These are phyloP conservation scores for Lentinula novae-zelandiae DNA, from an alignment of 1,284 basidiomycete genomes.

Conservation along the genomic window DNA sequence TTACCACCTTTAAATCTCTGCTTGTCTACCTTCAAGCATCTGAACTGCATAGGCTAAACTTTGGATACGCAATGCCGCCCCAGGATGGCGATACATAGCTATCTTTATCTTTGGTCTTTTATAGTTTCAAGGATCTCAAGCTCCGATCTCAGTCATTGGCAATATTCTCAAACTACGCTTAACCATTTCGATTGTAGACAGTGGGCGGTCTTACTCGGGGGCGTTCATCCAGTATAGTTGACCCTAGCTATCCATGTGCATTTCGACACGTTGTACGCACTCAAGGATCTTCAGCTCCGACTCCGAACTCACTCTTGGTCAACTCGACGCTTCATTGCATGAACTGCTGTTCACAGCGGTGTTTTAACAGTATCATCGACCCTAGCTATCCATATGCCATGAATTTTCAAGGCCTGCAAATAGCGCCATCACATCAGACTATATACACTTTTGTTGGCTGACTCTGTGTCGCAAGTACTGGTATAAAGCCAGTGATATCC, in stretches of 20 bases:
- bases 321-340: not conserved
- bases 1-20: no score
- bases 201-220: not conserved
- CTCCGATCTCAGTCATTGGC: not conserved
- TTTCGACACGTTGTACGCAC: not conserved
- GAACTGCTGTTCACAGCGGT: no score
- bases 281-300: not conserved
- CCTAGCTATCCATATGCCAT: not conserved
- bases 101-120: no score
- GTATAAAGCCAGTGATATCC: not conserved
- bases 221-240: not conserved
- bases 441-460: not conserved
- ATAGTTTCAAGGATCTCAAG: not conserved
- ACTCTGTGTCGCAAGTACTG: not conserved
- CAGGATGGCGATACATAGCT: no score
- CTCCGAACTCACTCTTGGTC: not conserved
- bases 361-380: not conserved
- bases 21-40: no score
- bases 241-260: not conserved
- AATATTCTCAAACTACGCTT: not conserved
- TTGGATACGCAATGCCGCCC: no score
- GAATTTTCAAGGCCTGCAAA: not conserved
- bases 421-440: no score
- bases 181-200: not conserved
- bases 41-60: no score